phyloP scores from a whole-genome alignment of 169 alveolate genomes.

The Plasmodium reichenowi region DNA sequence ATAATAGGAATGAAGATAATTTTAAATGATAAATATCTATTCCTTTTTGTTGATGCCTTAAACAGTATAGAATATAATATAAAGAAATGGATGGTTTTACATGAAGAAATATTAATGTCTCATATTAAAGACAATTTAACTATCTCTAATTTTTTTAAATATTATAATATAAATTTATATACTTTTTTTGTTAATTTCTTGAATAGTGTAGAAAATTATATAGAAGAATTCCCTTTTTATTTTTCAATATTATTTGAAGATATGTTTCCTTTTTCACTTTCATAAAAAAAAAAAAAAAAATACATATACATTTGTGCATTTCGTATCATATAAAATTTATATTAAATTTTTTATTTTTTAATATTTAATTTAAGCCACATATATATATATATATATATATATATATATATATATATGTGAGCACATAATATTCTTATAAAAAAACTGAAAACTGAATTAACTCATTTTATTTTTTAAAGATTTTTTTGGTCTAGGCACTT shows the following conservation, averaged over 20 bases:
- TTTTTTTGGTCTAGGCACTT: too few species aligned
- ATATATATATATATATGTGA: background rate
- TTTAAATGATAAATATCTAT: slow-evolving; percentile 20
- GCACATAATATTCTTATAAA: background rate
- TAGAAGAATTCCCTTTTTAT: slow-evolving; percentile 48
- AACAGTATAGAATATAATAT: slow-evolving; percentile 44
- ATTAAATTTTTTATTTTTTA: too few species aligned
- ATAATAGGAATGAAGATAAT: slow-evolving; percentile 43
- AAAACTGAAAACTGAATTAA: too few species aligned
- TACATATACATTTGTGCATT: background rate
- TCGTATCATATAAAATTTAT: too few species aligned
- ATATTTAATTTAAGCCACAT: background rate
- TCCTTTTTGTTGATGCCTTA: slow-evolving; percentile 33
- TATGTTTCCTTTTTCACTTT: background rate
- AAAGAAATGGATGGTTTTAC: slow-evolving; percentile 16
- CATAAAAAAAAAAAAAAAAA: background rate
- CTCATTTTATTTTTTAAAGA: too few species aligned
- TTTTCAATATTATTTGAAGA: slow-evolving; percentile 41
- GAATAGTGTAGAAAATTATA: slow-evolving; percentile 28
- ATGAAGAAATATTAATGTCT: slow-evolving; percentile 8
- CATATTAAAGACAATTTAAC: slow-evolving; percentile 1
- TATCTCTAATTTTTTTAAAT: slow-evolving; percentile 13
- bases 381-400: background rate
- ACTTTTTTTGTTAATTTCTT: slow-evolving; percentile 26
- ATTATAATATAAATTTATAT: slow-evolving; percentile 19